phyloP scores from a whole-genome alignment of 768 basidiomycete species.

The Trametes sanguinea region DNA sequence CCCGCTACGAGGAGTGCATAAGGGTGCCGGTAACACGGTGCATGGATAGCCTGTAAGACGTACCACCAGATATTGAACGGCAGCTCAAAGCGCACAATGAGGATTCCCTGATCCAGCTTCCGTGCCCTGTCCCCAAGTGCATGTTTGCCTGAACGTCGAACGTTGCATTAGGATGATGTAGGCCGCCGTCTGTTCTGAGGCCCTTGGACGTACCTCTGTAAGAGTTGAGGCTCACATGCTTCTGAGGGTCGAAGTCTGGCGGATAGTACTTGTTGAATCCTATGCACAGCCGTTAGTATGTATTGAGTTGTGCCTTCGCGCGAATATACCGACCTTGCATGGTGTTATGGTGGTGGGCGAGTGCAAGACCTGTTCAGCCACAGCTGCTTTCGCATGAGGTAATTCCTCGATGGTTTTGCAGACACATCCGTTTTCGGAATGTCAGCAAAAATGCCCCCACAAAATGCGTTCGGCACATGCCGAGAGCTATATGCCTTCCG shows the following conservation, averaged over 20 bases:
- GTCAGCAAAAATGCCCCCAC: not conserved
- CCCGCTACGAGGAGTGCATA: slow-evolving; percentile 51
- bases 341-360: slow-evolving; percentile 8
- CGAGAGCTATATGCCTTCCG: slow-evolving; percentile 23
- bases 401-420: not conserved
- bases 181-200: no score
- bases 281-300: slow-evolving; percentile 18
- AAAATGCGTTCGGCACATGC: slow-evolving; percentile 7
- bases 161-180: no score
- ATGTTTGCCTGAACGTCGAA: slow-evolving; percentile 71
- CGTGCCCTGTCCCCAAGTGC: slow-evolving; percentile 91
- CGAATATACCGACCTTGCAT: slow-evolving; percentile 44
- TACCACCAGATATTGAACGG: slow-evolving; percentile 98
- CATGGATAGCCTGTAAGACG: slow-evolving; percentile 26
- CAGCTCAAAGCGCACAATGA: slow-evolving; percentile 93
- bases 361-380: not conserved
- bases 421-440: not conserved
- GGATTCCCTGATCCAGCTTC: slow-evolving; percentile 93
- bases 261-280: slow-evolving; percentile 84
- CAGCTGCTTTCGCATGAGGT: slow-evolving; percentile 7
- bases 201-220: slow-evolving; percentile 55
- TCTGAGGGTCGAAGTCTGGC: slow-evolving; percentile 70
- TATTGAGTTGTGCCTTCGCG: not conserved
- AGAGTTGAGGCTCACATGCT: slow-evolving; percentile 72
- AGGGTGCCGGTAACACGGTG: not conserved